Conservation (phyloP, 2,329 filamentous ascomycete species). For the Colletotrichum sp. region DNA sequence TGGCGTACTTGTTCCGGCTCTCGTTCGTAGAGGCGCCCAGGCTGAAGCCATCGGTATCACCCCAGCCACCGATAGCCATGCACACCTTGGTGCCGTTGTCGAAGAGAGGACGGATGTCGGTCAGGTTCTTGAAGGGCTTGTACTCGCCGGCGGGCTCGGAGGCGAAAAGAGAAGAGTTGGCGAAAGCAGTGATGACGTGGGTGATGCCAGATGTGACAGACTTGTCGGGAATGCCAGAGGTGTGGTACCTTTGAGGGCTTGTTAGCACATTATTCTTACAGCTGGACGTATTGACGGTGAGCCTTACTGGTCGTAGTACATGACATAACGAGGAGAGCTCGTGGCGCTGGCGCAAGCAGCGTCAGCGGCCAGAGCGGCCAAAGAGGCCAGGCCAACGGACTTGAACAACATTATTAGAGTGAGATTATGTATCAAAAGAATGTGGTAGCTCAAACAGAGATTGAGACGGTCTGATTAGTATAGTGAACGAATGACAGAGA, state of each 20-base stretch:
- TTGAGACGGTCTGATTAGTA: background rate
- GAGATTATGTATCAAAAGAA: background rate
- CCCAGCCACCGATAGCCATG: conserved; percentile 72
- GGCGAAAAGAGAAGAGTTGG: conserved; percentile 54
- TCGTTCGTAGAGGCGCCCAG: conserved; percentile 50
- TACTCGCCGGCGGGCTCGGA: conserved; percentile 41
- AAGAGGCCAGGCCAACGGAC: background rate
- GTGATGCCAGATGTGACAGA: conserved; percentile 50
- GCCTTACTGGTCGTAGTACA: conserved; percentile 54
- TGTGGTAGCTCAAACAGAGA: background rate
- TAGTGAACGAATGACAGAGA: background rate
- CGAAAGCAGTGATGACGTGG: conserved; percentile 62
- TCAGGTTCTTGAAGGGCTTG: conserved; percentile 58
- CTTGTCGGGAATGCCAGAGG: conserved; percentile 36
- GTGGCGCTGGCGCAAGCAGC: conserved; percentile 5
- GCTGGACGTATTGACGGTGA: background rate
- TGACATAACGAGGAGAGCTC: conserved; percentile 32
- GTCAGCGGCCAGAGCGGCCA: background rate
- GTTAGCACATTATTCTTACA: background rate
- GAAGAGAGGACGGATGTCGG: conserved; percentile 57
- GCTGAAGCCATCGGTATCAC: conserved; percentile 62
- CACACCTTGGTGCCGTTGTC: conserved; percentile 60
- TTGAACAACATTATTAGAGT: conserved; percentile 1
- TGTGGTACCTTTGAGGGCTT: conserved; percentile 42
- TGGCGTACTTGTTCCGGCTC: conserved; percentile 57